A percentile compares a stretch with the other conserved stretches of the same genome.
phyloP scores from a whole-genome alignment of 345 rosid genomes.

The Moricandia moricandioides region DNA sequence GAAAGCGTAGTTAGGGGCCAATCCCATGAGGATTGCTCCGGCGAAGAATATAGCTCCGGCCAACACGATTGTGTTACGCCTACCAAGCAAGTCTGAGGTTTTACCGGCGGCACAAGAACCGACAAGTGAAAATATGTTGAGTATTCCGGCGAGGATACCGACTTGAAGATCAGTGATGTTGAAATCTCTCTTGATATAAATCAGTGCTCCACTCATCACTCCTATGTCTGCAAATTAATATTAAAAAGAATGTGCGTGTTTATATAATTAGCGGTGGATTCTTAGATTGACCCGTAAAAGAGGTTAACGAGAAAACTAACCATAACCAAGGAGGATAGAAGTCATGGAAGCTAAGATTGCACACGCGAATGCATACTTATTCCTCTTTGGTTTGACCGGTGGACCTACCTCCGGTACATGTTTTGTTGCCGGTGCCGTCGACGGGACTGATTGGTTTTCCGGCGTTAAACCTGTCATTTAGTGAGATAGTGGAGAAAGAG shows the following conservation, averaged over 20 bases:
- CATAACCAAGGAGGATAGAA: slow-evolving; percentile 70
- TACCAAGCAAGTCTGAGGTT: slow-evolving; percentile 93
- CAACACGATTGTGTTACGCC: slow-evolving; percentile 79
- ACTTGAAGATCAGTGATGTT: slow-evolving; percentile 42
- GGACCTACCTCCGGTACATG: slow-evolving; percentile 46
- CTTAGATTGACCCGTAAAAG: no score
- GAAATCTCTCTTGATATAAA: slow-evolving; percentile 50
- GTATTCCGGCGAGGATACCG: slow-evolving; percentile 56
- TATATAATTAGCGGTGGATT: no score
- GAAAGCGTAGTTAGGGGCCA: slow-evolving; percentile 71
- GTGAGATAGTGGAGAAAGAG: neutral
- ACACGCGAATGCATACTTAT: slow-evolving; percentile 59
- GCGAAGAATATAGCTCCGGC: slow-evolving; percentile 79
- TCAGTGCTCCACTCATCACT: slow-evolving; percentile 82
- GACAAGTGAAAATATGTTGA: slow-evolving; percentile 64
- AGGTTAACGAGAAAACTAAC: no score
- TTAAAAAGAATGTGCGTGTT: no score
- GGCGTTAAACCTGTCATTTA: slow-evolving; percentile 5
- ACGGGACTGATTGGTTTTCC: slow-evolving; percentile 23
- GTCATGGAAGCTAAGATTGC: slow-evolving; percentile 71
- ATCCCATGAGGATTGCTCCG: slow-evolving; percentile 89
- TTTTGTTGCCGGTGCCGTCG: slow-evolving; percentile 10
- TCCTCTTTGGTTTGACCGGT: slow-evolving; percentile 54
- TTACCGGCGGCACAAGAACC: slow-evolving; percentile 81
- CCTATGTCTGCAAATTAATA: slow-evolving; percentile 66